Evolutionary conservation across 2,329 filamentous ascomycete species (phyloP).

Genomic region (Hypoxylon sp.): DNA sequence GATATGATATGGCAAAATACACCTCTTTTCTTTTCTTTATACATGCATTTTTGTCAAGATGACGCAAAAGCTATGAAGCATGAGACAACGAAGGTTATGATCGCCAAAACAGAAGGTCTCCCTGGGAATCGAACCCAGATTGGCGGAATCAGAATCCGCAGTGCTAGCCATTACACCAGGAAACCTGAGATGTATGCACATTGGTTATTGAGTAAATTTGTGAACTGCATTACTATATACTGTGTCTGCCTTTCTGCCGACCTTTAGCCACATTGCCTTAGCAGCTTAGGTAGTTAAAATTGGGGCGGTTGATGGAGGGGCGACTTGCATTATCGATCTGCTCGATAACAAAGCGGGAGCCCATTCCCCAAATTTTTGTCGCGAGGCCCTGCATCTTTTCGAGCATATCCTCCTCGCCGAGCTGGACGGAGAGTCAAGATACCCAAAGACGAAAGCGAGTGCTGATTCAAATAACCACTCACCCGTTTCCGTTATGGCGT

Average conservation of each 20-base stretch:
- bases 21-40: not conserved
- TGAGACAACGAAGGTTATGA: not conserved
- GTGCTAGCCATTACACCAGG: conserved; percentile 44
- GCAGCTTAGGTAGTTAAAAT: too few relatives aligned
- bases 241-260: not conserved
- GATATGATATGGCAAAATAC: not conserved
- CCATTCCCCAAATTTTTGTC: conserved; percentile 20
- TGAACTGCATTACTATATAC: not conserved
- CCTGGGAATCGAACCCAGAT: conserved; percentile 46
- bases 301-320: conserved; percentile 24
- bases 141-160: conserved; percentile 44
- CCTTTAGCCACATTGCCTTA: not conserved
- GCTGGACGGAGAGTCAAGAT: not conserved
- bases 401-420: not conserved
- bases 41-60: not conserved
- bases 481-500: conserved; percentile 39
- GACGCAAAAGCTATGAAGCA: conserved; percentile 1
- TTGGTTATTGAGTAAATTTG: not conserved
- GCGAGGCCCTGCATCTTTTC: not conserved
- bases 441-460: not conserved
- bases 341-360: conserved; percentile 22
- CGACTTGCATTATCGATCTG: conserved; percentile 30
- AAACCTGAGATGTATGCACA: conserved; percentile 35
- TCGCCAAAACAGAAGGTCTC: conserved; percentile 31
- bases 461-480: not conserved